Base-by-base conservation (phyloP, 2,329 filamentous ascomycete genomes). In the Penicillium sp. region DNA sequence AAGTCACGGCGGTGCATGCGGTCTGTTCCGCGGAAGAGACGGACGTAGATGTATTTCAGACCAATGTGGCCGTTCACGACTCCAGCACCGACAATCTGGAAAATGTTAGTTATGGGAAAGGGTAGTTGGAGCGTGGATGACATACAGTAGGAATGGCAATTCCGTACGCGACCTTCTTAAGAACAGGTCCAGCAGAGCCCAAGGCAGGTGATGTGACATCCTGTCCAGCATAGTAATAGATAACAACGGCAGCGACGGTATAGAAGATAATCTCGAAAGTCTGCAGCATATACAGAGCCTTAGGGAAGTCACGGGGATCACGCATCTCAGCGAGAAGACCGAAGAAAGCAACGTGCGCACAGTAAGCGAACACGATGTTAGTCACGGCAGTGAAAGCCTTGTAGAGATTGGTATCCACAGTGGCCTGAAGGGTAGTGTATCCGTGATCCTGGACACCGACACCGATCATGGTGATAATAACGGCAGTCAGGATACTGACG, bases 281-380 rank as follows among this genome's bases (percentile, higher is more conserved):
- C 69, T 88, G 85, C 23, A 88, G 80, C 54, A 87, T 70, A 66
- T 80, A 78, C 56, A 92, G 81, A 4, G 87, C 82, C 72, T 87
- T 87, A 46, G 81, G 78, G 69, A 84, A 88, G 58, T 86, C 82
- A 44, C 77, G 72, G 3, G 87, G 86, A 33, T 84, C 75, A 64
- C 83, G 80, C 74, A 90, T 82, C 70, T 90, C 88, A 46, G 81
- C 80, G 60, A 88, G 83, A 68, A 90, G 83, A 66, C 78, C 80
- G 72, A 89, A 89, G 77, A 89, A 90, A 60, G 85, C 86, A n/a
- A 87, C 83, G 66, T 88, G 85, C 16, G 85, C 86, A 73, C 85
- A 80, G 76, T 88, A 91, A 46, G 88, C 88, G 58, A 91, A 85
- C 56, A 89, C 80, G 56, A 91, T 90, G 74, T 90, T 90, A 63